phyloP scores from a whole-genome alignment of 768 basidiomycete genomes.

The Coprinellus aureogranulatus region DNA sequence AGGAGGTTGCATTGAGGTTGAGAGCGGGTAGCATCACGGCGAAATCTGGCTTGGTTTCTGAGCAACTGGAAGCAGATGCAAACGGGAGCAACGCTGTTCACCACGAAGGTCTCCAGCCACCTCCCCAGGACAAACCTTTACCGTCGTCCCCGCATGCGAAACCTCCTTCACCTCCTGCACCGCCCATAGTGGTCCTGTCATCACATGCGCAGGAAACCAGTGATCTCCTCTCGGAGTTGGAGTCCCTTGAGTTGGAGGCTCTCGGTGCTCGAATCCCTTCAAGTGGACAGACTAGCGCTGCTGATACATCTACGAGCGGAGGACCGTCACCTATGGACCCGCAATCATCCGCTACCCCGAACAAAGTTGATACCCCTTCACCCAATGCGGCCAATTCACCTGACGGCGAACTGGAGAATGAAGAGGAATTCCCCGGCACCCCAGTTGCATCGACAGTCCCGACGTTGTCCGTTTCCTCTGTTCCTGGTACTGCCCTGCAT shows the following conservation, averaged over 20 bases:
- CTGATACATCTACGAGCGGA: no score
- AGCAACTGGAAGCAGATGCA: no score
- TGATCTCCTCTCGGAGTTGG: neutral
- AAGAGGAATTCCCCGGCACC: neutral
- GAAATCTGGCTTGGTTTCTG: slow-evolving; percentile 5
- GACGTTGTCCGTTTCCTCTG: no score
- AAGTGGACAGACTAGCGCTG: neutral
- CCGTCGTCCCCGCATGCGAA: neutral
- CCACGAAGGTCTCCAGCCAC: no score
- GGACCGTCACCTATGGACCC: no score
- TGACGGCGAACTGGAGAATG: neutral
- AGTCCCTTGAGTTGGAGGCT: neutral
- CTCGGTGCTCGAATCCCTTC: neutral
- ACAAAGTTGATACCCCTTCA: no score
- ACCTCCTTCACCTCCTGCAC: neutral
- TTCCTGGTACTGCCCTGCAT: no score
- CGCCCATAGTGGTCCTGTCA: neutral
- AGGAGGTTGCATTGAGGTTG: slow-evolving; percentile 52
- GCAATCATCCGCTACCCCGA: no score
- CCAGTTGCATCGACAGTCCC: neutral
- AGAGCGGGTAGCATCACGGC: slow-evolving; percentile 36
- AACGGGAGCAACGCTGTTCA: no score
- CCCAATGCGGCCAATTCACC: no score
- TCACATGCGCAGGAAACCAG: neutral
- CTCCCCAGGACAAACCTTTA: no score